Evolutionary conservation across 2,329 filamentous ascomycete genomes (phyloP).

Genomic region (Cladobotryum mycophilum): DNA sequence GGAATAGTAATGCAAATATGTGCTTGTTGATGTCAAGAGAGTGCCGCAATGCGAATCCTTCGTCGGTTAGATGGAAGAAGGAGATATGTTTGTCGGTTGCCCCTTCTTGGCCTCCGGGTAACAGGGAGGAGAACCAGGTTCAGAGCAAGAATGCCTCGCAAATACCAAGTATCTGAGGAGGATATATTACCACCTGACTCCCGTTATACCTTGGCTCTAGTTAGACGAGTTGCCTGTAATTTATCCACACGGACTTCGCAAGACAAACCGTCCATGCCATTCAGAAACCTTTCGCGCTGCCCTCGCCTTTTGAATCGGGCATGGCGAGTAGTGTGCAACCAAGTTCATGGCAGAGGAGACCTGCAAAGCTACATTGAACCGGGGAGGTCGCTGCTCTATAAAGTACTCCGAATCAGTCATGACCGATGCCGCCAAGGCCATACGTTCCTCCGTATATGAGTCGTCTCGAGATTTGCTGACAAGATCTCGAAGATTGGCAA

Average conservation of each 20-base stretch:
- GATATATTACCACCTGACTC: no score
- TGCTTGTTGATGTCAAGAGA: no score
- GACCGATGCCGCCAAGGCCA: not conserved
- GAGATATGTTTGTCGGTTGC: not conserved
- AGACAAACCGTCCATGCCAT: not conserved
- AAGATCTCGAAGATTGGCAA: no score
- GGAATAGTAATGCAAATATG: no score
- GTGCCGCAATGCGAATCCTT: no score
- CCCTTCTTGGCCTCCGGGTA: not conserved
- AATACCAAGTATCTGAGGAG: no score
- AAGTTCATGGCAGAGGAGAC: not conserved
- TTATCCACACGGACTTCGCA: not conserved
- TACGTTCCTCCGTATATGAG: no score
- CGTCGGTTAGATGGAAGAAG: no score
- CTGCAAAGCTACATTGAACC: slow-evolving; percentile 2
- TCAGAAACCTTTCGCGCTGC: not conserved
- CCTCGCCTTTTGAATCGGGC: not conserved
- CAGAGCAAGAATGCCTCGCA: not conserved
- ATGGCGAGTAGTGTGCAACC: not conserved
- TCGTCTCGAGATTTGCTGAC: no score
- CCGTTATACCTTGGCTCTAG: no score
- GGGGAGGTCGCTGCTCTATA: not conserved
- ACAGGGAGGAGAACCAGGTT: not conserved
- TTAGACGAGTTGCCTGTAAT: no score
- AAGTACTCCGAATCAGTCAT: not conserved